These are phyloP conservation scores for Phytophthora tubulina DNA, from an alignment of 352 stramenopile species.

Conservation along the genomic window DNA sequence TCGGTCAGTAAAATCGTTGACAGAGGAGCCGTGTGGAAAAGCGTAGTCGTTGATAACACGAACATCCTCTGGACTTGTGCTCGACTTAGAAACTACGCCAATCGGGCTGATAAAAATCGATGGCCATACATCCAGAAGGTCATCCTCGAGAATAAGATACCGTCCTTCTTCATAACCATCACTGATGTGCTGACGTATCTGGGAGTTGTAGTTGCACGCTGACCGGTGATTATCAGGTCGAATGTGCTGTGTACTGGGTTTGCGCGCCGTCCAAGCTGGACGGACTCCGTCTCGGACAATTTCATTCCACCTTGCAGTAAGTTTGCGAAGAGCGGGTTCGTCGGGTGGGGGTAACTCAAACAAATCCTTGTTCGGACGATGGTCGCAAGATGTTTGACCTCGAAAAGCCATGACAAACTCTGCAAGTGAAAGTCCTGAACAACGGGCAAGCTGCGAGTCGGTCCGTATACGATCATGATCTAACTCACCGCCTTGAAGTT, in stretches of 20 bases:
- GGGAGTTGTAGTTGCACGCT: not conserved
- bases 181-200: not conserved
- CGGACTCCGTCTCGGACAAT: constrained; percentile 7
- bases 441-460: not conserved
- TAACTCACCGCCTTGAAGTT: not conserved
- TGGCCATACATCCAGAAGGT: not conserved
- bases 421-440: not conserved
- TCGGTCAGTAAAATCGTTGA: not conserved
- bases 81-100: not conserved
- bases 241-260: not conserved
- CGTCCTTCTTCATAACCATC: not conserved
- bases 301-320: constrained; percentile 1
- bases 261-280: not conserved
- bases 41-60: constrained; percentile 11
- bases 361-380: constrained; percentile 19
- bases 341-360: not conserved
- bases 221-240: constrained; percentile 7
- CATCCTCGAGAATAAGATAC: not conserved
- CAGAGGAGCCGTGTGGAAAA: not conserved
- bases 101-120: constrained; percentile 5
- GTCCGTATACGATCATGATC: no score
- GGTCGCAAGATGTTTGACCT: not conserved
- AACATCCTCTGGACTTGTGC: no score
- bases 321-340: not conserved
- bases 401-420: constrained; percentile 17